These are phyloP conservation scores for Euptelea pleiosperma DNA, from an alignment of 164 flowering plant species.

Conservation along the genomic window DNA sequence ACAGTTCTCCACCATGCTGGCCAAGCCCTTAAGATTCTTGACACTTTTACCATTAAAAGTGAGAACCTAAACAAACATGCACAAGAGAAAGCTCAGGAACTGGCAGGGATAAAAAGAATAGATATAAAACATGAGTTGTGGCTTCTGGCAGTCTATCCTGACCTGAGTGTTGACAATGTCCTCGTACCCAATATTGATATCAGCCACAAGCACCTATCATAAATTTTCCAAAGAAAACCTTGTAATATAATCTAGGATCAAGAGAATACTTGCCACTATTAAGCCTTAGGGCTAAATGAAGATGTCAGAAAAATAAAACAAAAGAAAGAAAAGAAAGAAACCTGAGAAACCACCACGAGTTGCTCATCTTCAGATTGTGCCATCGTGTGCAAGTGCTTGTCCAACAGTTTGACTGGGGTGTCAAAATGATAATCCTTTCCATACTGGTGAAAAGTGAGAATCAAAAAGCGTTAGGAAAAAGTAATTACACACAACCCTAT, in stretches of 20 bases:
- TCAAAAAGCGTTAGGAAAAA: neutral
- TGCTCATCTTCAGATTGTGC: constrained; percentile 77
- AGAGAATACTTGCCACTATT: neutral
- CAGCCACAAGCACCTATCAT: constrained; percentile 78
- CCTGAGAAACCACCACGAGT: constrained; percentile 94
- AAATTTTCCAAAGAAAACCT: constrained; percentile 7
- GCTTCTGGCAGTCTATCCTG: neutral
- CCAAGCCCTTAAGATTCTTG: constrained; percentile 76
- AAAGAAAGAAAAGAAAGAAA: constrained; percentile 17
- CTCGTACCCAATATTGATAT: constrained; percentile 87
- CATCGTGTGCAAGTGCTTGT: constrained; percentile 72
- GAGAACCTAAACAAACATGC: constrained; percentile 46
- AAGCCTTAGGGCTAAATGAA: neutral
- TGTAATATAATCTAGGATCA: constrained; percentile 1
- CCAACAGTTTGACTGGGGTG: constrained; percentile 89
- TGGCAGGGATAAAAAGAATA: neutral
- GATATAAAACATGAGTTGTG: neutral
- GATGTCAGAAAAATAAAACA: neutral
- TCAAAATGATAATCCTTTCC: constrained; percentile 80
- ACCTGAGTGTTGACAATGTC: constrained; percentile 95
- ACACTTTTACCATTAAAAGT: constrained; percentile 78
- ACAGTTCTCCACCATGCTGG: constrained; percentile 79
- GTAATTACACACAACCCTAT: neutral
- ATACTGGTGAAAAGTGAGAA: constrained; percentile 44
- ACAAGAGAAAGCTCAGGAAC: constrained; percentile 3